Conservation (phyloP, 208 protist species). For the Hexamita inflata region DNA sequence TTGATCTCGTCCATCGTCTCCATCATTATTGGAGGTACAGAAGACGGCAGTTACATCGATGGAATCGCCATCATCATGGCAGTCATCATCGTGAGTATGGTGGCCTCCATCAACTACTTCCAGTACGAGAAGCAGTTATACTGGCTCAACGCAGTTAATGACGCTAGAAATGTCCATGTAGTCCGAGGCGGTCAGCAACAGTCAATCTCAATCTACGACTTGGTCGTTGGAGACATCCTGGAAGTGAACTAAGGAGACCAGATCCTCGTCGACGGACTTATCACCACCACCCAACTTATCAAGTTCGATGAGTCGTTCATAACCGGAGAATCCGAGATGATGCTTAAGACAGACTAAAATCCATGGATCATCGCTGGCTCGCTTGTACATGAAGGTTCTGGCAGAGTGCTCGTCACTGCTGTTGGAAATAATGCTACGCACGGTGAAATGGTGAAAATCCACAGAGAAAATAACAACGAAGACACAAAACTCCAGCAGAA, state of each 20-base stretch:
- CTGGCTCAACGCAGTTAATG: conserved; percentile 67
- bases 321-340: conserved; percentile 71
- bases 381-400: conserved; percentile 50
- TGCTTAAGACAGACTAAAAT: conserved; percentile 57
- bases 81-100: conserved; percentile 68
- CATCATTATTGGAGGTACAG: conserved; percentile 59
- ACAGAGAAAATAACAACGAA: conserved; percentile 47
- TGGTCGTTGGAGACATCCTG: conserved; percentile 67
- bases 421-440: conserved; percentile 68
- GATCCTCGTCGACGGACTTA: conserved; percentile 67
- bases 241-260: conserved; percentile 63
- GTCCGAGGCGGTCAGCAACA: conserved; percentile 40
- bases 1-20: conserved; percentile 67
- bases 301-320: conserved; percentile 66
- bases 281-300: conserved; percentile 57
- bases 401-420: conserved; percentile 51
- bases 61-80: conserved; percentile 81
- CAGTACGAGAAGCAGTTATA: conserved; percentile 75
- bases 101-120: conserved; percentile 78
- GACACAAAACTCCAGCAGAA: conserved; percentile 72
- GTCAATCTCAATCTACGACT: conserved; percentile 53
- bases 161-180: conserved; percentile 58
- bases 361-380: conserved; percentile 65
- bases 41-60: background rate
- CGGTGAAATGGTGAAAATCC: conserved; percentile 51